Conservation (phyloP, 2,329 filamentous ascomycete genomes). For the Thermomyces lanuginosus region DNA sequence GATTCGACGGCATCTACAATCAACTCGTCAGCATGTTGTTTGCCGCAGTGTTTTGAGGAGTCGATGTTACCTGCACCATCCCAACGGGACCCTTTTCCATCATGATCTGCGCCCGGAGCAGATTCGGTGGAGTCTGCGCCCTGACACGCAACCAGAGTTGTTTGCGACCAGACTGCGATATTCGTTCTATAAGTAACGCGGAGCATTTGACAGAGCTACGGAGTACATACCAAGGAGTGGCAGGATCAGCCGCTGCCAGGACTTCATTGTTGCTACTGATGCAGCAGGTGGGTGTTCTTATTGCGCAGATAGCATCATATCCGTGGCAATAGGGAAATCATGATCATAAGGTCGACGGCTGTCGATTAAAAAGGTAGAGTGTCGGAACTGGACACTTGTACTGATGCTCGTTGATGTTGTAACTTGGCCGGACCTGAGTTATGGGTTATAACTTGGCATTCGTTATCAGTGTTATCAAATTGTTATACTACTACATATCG, state of each 20-base stretch:
- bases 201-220: constrained; percentile 2
- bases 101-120: constrained; percentile 10
- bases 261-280: constrained; percentile 22
- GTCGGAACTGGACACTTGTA: no score
- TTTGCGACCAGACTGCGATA: constrained; percentile 18
- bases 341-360: no score
- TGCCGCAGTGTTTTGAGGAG: neutral
- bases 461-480: no score
- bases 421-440: no score
- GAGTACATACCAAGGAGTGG: constrained; percentile 19
- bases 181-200: constrained; percentile 1
- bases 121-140: constrained; percentile 7
- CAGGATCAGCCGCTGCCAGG: constrained; percentile 17
- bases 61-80: constrained; percentile 17
- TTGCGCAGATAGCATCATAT: no score
- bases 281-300: no score
- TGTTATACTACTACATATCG: no score
- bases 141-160: constrained; percentile 13
- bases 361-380: no score
- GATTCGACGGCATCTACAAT: constrained; percentile 17
- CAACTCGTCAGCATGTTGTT: neutral
- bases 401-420: no score
- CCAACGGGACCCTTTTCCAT: constrained; percentile 8
- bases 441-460: no score
- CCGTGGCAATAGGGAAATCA: no score